Evolutionary conservation across 805 yeast genomes (phyloP), one percentile per base, ranked within the genome.

Genomic region (Crinitomyces ghanaensis): DNA sequence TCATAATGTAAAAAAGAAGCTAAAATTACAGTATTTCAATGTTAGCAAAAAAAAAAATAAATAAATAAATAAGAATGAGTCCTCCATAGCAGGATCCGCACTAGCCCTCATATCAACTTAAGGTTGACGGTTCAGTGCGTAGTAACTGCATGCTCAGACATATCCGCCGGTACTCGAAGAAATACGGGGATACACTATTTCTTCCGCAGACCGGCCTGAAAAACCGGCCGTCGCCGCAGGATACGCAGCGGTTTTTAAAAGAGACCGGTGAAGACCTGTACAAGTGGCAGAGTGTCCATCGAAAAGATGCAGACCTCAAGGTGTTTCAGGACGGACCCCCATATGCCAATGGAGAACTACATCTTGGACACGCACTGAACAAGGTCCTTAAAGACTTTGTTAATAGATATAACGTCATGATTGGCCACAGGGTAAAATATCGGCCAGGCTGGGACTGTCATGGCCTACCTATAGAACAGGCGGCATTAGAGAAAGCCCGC

Each of bases 371-470:
- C 58, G 83, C 97, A 0, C 58, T 91, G 46, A 91, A 91, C 60
- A 88, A 91, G 51, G 70, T 85, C 14, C 56, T 84, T 35, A 91
- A 91, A 54, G 99, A 91, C 55, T 74, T 91, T 29, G 72, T 88
- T 28, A 71, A 72, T 41, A 63, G 99, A 33, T 77, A 62, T 44
- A 74, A 83, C 48, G 59, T 86, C 17, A 52, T 76, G 14, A 55
- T 63, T 24, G 81, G 84, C 11, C 66, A 73, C 39, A 65, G 66
- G 31, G 73, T 91, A 3, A 64, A 68, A 33, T 91, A 82, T 49
- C 66, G 67, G 26, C 95, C 97, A 0, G 99, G 99, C 1, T 91
- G 98, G 97, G 99, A 91, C 54, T 91, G 98, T 51, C 99, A 91
- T 59, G 99, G 99, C 0, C 62, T 91, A 24, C 99, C 99, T 1